These are phyloP conservation scores for Aquilaria agallochum DNA, from an alignment of 441 rosid species.

Conservation along the genomic window DNA sequence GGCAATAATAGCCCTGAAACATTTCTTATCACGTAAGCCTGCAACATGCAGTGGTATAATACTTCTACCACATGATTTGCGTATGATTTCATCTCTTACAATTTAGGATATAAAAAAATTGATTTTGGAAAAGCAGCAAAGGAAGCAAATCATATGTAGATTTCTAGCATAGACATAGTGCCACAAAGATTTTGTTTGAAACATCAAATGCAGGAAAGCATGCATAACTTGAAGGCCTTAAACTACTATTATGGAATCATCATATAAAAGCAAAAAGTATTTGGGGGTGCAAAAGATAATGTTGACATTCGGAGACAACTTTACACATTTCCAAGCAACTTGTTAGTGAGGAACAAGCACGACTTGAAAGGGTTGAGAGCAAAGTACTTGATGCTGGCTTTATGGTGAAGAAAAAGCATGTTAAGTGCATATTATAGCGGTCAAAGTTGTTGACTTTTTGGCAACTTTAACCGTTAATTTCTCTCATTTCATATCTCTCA, in stretches of 20 bases:
- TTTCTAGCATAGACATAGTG: not conserved
- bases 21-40: slow-evolving; percentile 78
- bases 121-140: slow-evolving; percentile 70
- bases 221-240: too few relatives aligned
- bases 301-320: slow-evolving; percentile 37
- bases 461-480: too few relatives aligned
- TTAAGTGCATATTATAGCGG: too few relatives aligned
- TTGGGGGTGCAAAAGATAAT: slow-evolving; percentile 39
- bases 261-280: too few relatives aligned
- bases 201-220: slow-evolving; percentile 10
- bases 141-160: slow-evolving; percentile 23
- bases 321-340: slow-evolving; percentile 45
- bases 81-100: slow-evolving; percentile 71
- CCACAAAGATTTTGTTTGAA: too few relatives aligned
- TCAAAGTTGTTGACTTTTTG: too few relatives aligned
- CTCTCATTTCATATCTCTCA: too few relatives aligned
- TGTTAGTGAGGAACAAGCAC: slow-evolving; percentile 34
- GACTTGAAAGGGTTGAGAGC: slow-evolving; percentile 50
- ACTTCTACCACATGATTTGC: slow-evolving; percentile 80
- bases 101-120: slow-evolving; percentile 96
- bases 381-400: slow-evolving; percentile 70
- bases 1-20: slow-evolving; percentile 79
- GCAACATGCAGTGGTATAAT: slow-evolving; percentile 63
- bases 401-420: too few relatives aligned
- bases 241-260: too few relatives aligned